Base-by-base conservation (phyloP, 768 basidiomycete genomes). In the Gymnopilus junonius region DNA sequence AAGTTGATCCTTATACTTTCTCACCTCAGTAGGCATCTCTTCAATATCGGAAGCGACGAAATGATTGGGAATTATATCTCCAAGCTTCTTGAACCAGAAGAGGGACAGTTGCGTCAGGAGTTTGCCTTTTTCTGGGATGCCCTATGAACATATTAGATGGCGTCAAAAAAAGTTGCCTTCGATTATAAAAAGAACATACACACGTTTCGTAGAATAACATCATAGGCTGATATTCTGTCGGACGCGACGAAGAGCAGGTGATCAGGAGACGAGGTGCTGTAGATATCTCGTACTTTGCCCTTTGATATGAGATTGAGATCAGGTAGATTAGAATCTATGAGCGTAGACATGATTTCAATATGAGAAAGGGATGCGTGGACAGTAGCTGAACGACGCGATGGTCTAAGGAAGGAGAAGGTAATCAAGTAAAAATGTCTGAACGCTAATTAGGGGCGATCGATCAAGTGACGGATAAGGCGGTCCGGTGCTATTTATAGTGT, bases 281-380 rank as follows among this genome's bases (percentile, higher is more conserved):
- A 99, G 72, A 99, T 90, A 76, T 99, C 97, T 60, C 97, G 88
- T 21, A 99, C 97, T 84, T 99, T 99, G 61, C 97, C 97, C 73
- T 84, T 87, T 1, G 94, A 95, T 32, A 98, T 62, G 2, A 98
- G 79, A 25, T 79, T 84, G 55, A 97, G 82, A 25, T 73, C 80
- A 20, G 86, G 85, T 4, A 92, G 77, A 69, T 89, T 69, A 4
- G 88, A 86, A 54, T 83, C 75, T 42, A 84, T 82, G 29, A 90
- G 73, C 8, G 85, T 79, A 40, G 70, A 32, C 72, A 71, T 72
- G 12, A 21, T 53, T 40, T 53, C 17, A 62, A 51, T 12, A 43
- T 42, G 32, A 15, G n/a, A 4, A 6, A 39, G 3, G 50, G 15
- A 17, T 32, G 8, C 15, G 14, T 25, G 6, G 17, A 29, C 6